phyloP scores from a whole-genome alignment of 2,329 filamentous ascomycete species.

The Ceratocystiopsis brevicomis region DNA sequence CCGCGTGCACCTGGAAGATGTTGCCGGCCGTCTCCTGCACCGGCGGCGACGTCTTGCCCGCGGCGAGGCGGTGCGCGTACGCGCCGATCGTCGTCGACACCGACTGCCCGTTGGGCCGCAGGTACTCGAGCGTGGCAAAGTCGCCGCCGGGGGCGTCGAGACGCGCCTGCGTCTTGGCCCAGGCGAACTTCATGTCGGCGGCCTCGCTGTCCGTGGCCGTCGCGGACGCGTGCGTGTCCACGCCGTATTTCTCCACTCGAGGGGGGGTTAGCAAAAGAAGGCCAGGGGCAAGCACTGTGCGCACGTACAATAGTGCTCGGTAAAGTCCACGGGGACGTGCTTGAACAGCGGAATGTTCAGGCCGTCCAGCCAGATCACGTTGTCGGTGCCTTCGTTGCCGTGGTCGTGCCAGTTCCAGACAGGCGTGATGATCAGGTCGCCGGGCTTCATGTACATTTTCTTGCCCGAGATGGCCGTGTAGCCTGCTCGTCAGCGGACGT shows the following conservation, averaged over 20 bases:
- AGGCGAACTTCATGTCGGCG: conserved; percentile 14
- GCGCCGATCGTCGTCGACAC: conserved; percentile 28
- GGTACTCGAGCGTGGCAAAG: conserved; percentile 20
- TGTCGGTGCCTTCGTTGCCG: conserved; percentile 33
- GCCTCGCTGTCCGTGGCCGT: conserved; percentile 20
- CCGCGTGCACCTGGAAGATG: conserved; percentile 33
- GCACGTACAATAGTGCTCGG: conserved; percentile 23
- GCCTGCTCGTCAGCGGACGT: conserved; percentile 19
- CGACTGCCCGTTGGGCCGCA: conserved; percentile 12
- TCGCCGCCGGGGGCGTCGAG: conserved; percentile 18
- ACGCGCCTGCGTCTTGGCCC: conserved; percentile 8
- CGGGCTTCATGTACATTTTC: conserved; percentile 29
- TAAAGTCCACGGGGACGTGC: conserved; percentile 33
- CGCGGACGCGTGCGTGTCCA: conserved; percentile 1
- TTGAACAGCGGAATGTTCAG: conserved; percentile 33
- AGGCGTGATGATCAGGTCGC: conserved; percentile 38
- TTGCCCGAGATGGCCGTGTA: conserved; percentile 38
- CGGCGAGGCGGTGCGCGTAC: conserved; percentile 27
- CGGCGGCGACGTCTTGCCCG: conserved; percentile 15
- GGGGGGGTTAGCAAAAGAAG: background rate
- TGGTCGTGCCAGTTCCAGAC: conserved; percentile 42
- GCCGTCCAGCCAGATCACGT: conserved; percentile 39
- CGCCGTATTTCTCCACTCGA: conserved; percentile 16
- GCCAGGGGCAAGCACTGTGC: too few species aligned
- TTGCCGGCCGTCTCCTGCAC: conserved; percentile 27